phyloP scores from a whole-genome alignment of 805 yeast genomes.

The Sugiyamaella chiloensis region DNA sequence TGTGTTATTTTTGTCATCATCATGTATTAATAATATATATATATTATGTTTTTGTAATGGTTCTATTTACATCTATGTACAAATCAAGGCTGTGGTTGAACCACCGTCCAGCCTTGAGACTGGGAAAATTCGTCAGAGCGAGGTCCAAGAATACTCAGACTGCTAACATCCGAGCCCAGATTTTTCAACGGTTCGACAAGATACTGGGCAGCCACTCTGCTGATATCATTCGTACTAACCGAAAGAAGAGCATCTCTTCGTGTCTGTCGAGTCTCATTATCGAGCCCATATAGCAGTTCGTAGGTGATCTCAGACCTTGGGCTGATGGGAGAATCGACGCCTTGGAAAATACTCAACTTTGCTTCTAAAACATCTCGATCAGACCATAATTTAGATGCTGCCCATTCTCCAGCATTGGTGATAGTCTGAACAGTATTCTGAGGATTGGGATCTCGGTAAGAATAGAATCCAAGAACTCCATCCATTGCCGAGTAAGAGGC shows the following conservation, averaged over 20 bases:
- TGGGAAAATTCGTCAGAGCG: conserved; percentile 8
- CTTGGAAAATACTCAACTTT: conserved; percentile 85
- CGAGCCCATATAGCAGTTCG: conserved; percentile 63
- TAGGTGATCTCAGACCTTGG: conserved; percentile 73
- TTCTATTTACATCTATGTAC: not conserved
- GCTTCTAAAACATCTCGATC: conserved; percentile 79
- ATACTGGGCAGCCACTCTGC: conserved; percentile 65
- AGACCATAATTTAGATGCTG: conserved; percentile 50
- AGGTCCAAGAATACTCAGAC: conserved; percentile 21
- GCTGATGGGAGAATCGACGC: conserved; percentile 84
- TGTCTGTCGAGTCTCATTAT: conserved; percentile 73
- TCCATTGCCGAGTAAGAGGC: conserved; percentile 76
- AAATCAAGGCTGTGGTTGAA: conserved; percentile 7
- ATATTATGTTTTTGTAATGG: not conserved
- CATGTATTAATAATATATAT: conserved; percentile 7
- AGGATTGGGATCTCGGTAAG: conserved; percentile 94
- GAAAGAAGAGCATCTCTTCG: conserved; percentile 74
- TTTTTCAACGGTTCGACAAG: conserved; percentile 30
- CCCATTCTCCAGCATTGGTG: conserved; percentile 48
- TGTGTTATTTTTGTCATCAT: conserved; percentile 1
- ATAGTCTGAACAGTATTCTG: conserved; percentile 62
- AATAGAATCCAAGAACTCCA: conserved; percentile 77
- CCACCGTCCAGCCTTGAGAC: conserved; percentile 14
- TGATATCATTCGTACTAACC: conserved; percentile 60
- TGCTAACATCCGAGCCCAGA: conserved; percentile 1